These are phyloP conservation scores for Cercospora sp. DNA, from an alignment of 2,329 filamentous ascomycete species.

Conservation along the genomic window DNA sequence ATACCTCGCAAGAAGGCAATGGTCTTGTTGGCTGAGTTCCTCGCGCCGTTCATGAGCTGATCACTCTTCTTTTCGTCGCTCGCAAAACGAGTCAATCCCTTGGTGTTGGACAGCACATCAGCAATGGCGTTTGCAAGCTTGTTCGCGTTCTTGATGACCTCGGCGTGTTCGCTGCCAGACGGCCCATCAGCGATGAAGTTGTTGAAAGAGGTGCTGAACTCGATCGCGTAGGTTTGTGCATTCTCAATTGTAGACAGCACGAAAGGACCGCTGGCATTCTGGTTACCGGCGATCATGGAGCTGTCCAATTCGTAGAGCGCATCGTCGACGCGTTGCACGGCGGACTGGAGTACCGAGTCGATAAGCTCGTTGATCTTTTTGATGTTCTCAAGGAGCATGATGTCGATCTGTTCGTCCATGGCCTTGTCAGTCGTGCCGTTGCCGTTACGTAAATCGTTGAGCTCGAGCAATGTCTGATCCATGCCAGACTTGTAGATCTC, in stretches of 20 bases:
- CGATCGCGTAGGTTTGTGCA: conserved; percentile 87
- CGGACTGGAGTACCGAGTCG: conserved; percentile 90
- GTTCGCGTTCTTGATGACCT: conserved; percentile 90
- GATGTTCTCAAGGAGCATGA: conserved; percentile 79
- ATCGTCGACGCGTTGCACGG: conserved; percentile 91
- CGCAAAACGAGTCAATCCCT: conserved; percentile 87
- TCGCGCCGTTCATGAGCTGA: conserved; percentile 75
- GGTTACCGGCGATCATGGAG: conserved; percentile 96
- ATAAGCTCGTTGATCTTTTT: conserved; percentile 97
- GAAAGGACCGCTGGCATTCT: conserved; percentile 92
- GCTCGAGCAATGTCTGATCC: conserved; percentile 90
- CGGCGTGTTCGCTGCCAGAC: conserved; percentile 74
- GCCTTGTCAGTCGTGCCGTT: conserved; percentile 69
- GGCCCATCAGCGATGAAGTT: conserved; percentile 97
- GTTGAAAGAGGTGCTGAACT: conserved; percentile 97
- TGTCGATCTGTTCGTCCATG: conserved; percentile 87
- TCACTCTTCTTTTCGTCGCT: conserved; percentile 95
- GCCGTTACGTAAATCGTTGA: conserved; percentile 75
- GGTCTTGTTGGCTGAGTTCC: conserved; percentile 80
- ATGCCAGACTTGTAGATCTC: conserved; percentile 98
- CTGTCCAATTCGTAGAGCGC: conserved; percentile 96
- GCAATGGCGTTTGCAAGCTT: conserved; percentile 87
- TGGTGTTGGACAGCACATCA: conserved; percentile 93
- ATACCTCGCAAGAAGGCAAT: conserved; percentile 94
- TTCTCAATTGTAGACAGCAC: conserved; percentile 97